Evolutionary conservation across 306 rosid genomes (phyloP), one percentile per base, ranked within the genome.

Genomic region (Neltuma alba): DNA sequence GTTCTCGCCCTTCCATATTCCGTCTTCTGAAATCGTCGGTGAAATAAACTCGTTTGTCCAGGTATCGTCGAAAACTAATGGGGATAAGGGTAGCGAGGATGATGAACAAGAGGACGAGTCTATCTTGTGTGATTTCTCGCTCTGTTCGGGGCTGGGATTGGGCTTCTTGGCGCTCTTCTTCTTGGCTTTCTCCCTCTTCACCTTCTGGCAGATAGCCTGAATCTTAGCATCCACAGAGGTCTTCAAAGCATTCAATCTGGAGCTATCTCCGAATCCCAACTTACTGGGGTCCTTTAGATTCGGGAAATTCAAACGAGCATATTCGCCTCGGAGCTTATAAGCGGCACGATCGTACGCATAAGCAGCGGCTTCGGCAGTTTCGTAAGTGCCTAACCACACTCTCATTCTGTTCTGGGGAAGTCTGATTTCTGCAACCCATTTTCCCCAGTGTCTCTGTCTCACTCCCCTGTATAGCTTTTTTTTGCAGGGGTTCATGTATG

Each of bases 371-470:
- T 96, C 99, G 1, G 98, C 96, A 0, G 96, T 86, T 40, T 93
- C 98, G 15, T 93, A 96, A 2, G 99, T 96, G 0, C 99, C 99
- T 42, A 96, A 83, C 99, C 99, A 96, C 33, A 93, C 94, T 76
- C 99, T 87, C 98, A 93, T 89, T 83, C 99, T 85, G 82, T 96
- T 96, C 86, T 96, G 99, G 9, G 99, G 99, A 16, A 96, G 93
- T 66, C 99, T 85, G 34, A 96, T 96, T 74, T 96, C 99, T 0
- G 99, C 99, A 0, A 96, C 99, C 99, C 99, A 96, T 86, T 96
- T 96, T 23, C 98, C 99, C 99, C 99, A 96, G 60, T 96, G 96
- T 73, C 99, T 93, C 94, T 96, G 98, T 20, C 99, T 89, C 86
- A 96, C 99, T 69, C 99, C 99, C 79, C 99, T 96, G 91, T 96